Evolutionary conservation across 225 moss, liverwort and hornwort genomes (phyloP).

Genomic region (Pleurozium schreberi): DNA sequence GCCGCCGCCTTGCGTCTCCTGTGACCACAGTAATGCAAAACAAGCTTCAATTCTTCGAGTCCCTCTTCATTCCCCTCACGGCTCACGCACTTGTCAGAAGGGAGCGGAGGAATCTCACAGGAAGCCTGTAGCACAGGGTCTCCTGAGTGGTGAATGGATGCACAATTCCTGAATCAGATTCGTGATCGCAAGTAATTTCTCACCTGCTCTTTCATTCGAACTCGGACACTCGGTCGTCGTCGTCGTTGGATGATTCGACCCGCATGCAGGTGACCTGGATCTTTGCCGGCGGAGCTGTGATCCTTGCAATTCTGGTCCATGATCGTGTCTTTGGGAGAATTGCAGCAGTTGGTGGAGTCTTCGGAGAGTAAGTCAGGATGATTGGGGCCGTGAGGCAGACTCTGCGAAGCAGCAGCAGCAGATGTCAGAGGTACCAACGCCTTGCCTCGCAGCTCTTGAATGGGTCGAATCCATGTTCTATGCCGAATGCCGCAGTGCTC

Average conservation of each 20-base stretch:
- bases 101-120: not conserved
- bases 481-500: not conserved
- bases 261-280: not conserved
- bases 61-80: not conserved
- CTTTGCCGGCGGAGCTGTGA: not conserved
- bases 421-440: conserved; percentile 8
- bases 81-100: not conserved
- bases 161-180: not conserved
- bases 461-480: not conserved
- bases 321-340: not conserved
- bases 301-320: not conserved
- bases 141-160: not conserved
- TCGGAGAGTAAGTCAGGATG: conserved; percentile 4
- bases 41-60: not conserved
- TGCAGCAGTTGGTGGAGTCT: not conserved
- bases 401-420: conserved; percentile 27
- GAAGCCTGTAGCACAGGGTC: not conserved
- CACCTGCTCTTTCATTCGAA: not conserved
- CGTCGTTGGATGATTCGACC: not conserved
- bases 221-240: not conserved
- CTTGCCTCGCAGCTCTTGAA: conserved; percentile 7
- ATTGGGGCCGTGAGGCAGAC: conserved; percentile 34
- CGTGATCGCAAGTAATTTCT: not conserved
- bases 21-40: not conserved
- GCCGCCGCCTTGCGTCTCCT: not conserved